Evolutionary conservation across 306 rosid species (phyloP).

Genomic region (Castanea sativa): DNA sequence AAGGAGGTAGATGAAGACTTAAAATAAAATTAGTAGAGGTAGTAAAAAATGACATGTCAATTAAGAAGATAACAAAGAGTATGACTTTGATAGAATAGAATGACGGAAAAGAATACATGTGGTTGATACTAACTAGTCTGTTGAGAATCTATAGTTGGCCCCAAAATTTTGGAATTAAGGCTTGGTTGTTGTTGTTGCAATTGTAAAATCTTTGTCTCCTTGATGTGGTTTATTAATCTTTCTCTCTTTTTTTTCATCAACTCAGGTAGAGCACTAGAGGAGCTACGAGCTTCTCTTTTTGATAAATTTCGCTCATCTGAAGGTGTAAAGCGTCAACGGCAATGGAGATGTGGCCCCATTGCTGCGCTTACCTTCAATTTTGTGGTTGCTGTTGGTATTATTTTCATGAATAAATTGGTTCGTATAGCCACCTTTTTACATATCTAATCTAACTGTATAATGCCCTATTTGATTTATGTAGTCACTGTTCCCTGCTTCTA

Average conservation of each 20-base stretch:
- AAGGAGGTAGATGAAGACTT: no score
- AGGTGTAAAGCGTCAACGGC: constrained; percentile 72
- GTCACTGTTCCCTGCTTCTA: constrained; percentile 25
- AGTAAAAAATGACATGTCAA: no score
- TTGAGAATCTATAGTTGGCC: no score
- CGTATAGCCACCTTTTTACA: constrained; percentile 28
- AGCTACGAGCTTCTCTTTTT: constrained; percentile 56
- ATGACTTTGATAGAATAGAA: no score
- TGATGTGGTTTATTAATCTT: constrained; percentile 4
- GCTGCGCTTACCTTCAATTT: constrained; percentile 78
- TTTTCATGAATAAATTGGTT: constrained; percentile 87
- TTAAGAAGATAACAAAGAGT: no score
- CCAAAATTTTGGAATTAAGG: no score
- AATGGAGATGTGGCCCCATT: constrained; percentile 64
- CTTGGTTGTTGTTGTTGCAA: neutral
- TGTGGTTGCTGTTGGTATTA: constrained; percentile 73
- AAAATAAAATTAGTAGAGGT: no score
- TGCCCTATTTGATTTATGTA: constrained; percentile 11
- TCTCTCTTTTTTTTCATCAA: constrained; percentile 1
- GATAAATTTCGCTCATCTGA: constrained; percentile 60
- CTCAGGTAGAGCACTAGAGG: constrained; percentile 71
- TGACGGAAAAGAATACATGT: no score
- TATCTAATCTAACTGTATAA: neutral
- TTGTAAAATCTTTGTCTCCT: neutral
- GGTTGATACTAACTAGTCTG: no score